Evolutionary conservation across 2,329 filamentous ascomycete genomes (phyloP), one percentile per base, ranked within the genome.

Genomic region (Alternaria gansuensis): DNA sequence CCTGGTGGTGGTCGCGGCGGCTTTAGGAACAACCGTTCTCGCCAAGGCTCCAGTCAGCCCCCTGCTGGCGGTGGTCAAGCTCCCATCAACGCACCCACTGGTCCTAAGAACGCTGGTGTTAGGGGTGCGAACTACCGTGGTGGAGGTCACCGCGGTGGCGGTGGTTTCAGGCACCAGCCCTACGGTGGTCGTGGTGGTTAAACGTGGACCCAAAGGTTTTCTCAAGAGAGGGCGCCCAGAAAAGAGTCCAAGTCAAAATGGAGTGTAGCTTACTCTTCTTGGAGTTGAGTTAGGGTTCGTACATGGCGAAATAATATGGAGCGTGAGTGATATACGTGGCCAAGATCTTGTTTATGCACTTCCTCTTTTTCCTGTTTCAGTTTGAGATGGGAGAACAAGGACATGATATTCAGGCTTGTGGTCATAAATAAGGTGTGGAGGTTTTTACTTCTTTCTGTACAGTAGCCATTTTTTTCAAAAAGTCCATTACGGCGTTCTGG

Each of bases 111-210:
- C 72, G 92, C 93, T 1, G 93, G 93, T 26, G 90, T 90, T 74
- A 92, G 93, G 1, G 93, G 93, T 14, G 92, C 92, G 2, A 97
- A 97, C 79, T 98, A 97, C 77, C 89, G 94, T 39, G 94, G 95
- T 52, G 94, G 94, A 51, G 92, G 94, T 17, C 66, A 59, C 29
- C 57, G 57, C 14, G 57, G 74, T 29, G 64, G 58, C 5, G 63
- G 61, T 37, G 70, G 66, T 40, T 74, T 70, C 51, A 69, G 74
- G 24, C 73, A 76, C 51, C 70, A 71, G 40, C 74, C 74, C 11
- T 77, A 77, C 54, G 72, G 73, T 17, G 68, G 67, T 5, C 63
- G 66, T 46, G 58, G 68, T 3, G 68, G 66, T 31, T 59, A 56
- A 28, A 28, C 14, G 34, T 36, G 24, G 14, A 7, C 11, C 14